Conservation (phyloP, 495 filamentous ascomycete species). For the Collariella sp. region DNA sequence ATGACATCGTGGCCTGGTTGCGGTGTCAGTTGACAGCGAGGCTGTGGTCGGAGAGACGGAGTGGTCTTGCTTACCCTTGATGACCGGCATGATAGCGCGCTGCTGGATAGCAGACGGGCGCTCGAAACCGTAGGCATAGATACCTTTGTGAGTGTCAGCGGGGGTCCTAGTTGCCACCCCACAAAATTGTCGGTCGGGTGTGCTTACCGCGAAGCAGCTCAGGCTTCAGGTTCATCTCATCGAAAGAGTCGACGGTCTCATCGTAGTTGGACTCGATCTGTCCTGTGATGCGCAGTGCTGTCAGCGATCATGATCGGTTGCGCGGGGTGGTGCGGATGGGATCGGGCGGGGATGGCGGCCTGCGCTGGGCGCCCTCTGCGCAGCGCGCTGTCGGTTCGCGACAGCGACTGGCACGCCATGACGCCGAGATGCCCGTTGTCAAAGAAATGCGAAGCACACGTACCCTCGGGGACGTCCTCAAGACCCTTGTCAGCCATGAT, state of each 20-base stretch:
- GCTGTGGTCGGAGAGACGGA: not conserved
- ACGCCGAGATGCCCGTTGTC: not conserved
- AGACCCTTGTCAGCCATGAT: conserved; percentile 99
- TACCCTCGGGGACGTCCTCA: conserved; percentile 90
- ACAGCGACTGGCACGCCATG: not conserved
- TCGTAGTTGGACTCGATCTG: conserved; percentile 99
- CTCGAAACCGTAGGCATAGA: conserved; percentile 99
- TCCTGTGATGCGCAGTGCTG: conserved; percentile 44
- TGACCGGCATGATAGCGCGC: conserved; percentile 98
- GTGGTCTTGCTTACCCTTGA: conserved; percentile 73
- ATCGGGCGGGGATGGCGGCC: not conserved
- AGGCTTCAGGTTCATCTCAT: conserved; percentile 90
- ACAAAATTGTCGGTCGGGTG: conserved; percentile 1
- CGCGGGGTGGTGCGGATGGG: not conserved
- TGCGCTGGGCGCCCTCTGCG: not conserved
- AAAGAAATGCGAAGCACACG: conserved; percentile 25
- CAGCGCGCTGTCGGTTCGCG: not conserved
- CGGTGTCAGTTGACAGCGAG: conserved; percentile 20
- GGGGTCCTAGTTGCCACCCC: conserved; percentile 1
- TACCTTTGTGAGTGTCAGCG: conserved; percentile 50
- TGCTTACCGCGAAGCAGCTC: conserved; percentile 91
- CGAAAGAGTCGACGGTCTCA: conserved; percentile 98
- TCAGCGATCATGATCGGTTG: conserved; percentile 12
- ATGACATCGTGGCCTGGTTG: conserved; percentile 87
- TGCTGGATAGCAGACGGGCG: conserved; percentile 98